phyloP scores from a whole-genome alignment of 257 asterid genomes.

The Marsdenia floribunda region DNA sequence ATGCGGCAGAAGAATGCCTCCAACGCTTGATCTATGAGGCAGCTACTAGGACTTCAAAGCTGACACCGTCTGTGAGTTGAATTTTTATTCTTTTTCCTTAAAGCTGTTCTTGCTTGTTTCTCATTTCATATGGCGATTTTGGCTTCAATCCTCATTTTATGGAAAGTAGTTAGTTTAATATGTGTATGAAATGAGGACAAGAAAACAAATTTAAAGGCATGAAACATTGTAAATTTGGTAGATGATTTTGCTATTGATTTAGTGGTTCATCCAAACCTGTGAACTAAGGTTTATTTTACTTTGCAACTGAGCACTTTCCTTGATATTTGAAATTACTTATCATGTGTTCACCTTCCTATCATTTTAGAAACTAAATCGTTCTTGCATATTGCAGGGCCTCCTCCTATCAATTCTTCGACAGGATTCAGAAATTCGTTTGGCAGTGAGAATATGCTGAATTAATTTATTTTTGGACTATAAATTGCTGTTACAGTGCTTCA shows the following conservation, averaged over 20 bases:
- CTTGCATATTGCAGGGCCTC: constrained; percentile 61
- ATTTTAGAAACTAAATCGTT: background rate
- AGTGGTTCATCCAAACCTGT: background rate
- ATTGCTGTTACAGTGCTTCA: background rate
- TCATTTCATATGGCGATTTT: background rate
- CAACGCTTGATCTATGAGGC: constrained; percentile 60
- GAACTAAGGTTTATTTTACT: background rate
- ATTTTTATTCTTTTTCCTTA: constrained; percentile 10
- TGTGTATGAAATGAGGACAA: no score
- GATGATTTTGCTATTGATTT: background rate
- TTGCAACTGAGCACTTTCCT: background rate
- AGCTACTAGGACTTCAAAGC: constrained; percentile 74
- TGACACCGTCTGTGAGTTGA: constrained; percentile 77
- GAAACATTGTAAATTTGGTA: background rate
- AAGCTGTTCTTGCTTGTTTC: background rate
- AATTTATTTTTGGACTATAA: background rate
- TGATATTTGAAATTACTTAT: background rate
- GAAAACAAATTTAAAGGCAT: background rate
- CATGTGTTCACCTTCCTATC: background rate
- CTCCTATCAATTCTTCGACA: constrained; percentile 85
- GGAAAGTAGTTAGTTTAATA: background rate
- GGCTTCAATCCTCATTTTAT: background rate
- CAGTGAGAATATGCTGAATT: constrained; percentile 50
- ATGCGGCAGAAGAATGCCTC: constrained; percentile 71
- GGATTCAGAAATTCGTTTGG: constrained; percentile 80